These are phyloP conservation scores for Boletus rufocinnamomeus DNA, from an alignment of 768 basidiomycete species.

Conservation along the genomic window DNA sequence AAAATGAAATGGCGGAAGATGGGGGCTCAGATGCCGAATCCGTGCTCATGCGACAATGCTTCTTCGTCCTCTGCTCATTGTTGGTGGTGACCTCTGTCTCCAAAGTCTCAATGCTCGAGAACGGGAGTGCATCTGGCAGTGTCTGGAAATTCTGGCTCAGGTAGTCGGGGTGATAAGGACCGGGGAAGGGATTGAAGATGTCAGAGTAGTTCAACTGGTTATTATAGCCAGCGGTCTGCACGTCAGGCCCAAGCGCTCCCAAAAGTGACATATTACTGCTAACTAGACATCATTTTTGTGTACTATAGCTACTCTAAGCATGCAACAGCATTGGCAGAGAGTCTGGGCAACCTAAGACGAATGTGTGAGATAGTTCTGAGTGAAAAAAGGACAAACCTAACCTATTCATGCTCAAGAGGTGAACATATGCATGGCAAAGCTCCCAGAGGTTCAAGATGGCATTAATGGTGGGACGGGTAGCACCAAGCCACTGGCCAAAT, in stretches of 20 bases:
- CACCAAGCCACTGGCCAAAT: no score
- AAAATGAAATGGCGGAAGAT: constrained; percentile 64
- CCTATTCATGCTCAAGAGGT: no score
- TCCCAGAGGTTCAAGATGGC: background rate
- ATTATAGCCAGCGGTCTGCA: constrained; percentile 28
- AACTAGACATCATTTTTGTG: no score
- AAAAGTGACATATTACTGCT: constrained; percentile 29
- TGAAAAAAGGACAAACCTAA: no score
- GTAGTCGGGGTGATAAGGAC: constrained; percentile 76
- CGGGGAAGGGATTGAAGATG: constrained; percentile 56
- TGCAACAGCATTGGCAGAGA: no score
- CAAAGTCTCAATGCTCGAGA: no score
- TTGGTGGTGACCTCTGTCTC: no score
- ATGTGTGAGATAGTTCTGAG: no score
- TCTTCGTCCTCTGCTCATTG: constrained; percentile 46
- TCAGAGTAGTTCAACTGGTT: constrained; percentile 32
- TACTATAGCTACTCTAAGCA: no score
- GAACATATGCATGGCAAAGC: background rate
- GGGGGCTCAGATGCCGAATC: constrained; percentile 52
- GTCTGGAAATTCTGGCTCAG: constrained; percentile 53
- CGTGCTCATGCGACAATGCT: constrained; percentile 73
- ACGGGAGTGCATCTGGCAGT: constrained; percentile 15
- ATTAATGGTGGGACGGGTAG: background rate
- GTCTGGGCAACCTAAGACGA: no score
- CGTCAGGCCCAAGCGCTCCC: constrained; percentile 42